Evolutionary conservation across 1,139 yeast genomes (phyloP), one percentile per base, ranked within the genome.

Genomic region (Kodamaea anthophila): DNA sequence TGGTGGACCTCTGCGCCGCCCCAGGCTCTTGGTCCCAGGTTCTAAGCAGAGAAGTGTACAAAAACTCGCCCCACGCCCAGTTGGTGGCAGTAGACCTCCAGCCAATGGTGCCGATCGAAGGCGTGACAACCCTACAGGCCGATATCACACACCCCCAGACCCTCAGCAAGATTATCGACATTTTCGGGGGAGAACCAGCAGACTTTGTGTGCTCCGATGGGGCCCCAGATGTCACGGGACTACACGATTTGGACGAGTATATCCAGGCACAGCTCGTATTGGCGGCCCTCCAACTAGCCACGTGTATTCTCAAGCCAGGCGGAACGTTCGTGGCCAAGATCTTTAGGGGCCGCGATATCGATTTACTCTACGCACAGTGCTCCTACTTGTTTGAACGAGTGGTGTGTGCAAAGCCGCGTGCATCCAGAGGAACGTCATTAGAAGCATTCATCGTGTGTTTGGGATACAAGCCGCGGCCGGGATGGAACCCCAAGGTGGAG

Each of bases 1-100:
- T 91, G 5, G 98, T 91, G 7, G 98, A 91, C 58, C 66, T 91
- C 23, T 91, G 98, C 67, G 98, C 98, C 12, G 98, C 98, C 4
- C 98, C 98, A 1, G 98, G 98, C 2, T 86, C 96, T 4, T 91
- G 98, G 98, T 84, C 95, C 2, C 98, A 91, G 51, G 98, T 91
- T 1, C 68, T 91, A n/a, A 76, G 94, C 7, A 59, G 83, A 37
- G 80, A 77, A 40, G 58, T 85, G 26, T 73, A 24, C 49, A 48
- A 18, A 47, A 44, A 11, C 27, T 28, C 29, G 6, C 23, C 35
- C 3, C 69, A 70, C 33, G 78, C 87, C 21, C 81, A 81, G 49
- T 84, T 91, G 21, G 94, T 91, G 9, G 86, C 96, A 1, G 98
- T 91, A 2, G 98, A 91, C 55, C 64, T 91, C 35, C 98, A 91